phyloP scores from a whole-genome alignment of 306 rosid genomes.

The Heteromeles arbutifolia region DNA sequence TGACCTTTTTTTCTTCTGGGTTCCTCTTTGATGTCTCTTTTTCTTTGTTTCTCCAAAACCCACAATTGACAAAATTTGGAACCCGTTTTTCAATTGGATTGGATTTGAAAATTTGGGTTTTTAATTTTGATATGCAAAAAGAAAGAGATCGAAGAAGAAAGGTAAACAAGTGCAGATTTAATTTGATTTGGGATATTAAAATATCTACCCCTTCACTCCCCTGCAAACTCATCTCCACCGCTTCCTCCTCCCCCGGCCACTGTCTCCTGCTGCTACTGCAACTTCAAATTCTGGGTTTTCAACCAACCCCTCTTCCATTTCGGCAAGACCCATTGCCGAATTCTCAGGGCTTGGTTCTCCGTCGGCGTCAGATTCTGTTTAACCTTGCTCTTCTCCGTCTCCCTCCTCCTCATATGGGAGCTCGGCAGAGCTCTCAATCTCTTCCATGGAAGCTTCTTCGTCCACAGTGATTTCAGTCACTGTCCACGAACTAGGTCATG shows the following conservation, averaged over 20 bases:
- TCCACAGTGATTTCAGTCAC: conserved; percentile 50
- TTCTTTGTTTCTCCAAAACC: no score
- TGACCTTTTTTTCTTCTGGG: no score
- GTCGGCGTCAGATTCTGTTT: conserved; percentile 55
- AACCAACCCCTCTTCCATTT: conserved; percentile 47
- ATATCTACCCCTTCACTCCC: conserved; percentile 17
- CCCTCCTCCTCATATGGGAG: conserved; percentile 54
- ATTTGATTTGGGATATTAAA: no score
- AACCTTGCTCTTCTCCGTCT: conserved; percentile 37
- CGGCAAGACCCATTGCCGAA: conserved; percentile 43
- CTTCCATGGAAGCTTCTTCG: conserved; percentile 17
- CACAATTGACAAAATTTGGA: no score
- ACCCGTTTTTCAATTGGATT: no score
- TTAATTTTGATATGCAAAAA: no score
- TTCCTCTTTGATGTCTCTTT: no score
- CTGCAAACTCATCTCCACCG: neutral
- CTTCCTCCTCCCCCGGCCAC: conserved; percentile 1
- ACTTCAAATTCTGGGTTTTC: conserved; percentile 41
- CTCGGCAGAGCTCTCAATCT: conserved; percentile 40
- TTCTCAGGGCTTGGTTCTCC: conserved; percentile 46
- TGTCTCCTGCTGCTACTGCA: conserved; percentile 36
- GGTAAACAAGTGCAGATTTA: no score
- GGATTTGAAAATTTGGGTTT: no score
- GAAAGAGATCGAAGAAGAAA: no score
- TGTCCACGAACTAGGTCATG: conserved; percentile 80